Percentiles rank a stretch among this genome's conserved stretches.
These are phyloP conservation scores for Boletus tomentosulus DNA, from an alignment of 768 basidiomycete genomes.

Conservation along the genomic window DNA sequence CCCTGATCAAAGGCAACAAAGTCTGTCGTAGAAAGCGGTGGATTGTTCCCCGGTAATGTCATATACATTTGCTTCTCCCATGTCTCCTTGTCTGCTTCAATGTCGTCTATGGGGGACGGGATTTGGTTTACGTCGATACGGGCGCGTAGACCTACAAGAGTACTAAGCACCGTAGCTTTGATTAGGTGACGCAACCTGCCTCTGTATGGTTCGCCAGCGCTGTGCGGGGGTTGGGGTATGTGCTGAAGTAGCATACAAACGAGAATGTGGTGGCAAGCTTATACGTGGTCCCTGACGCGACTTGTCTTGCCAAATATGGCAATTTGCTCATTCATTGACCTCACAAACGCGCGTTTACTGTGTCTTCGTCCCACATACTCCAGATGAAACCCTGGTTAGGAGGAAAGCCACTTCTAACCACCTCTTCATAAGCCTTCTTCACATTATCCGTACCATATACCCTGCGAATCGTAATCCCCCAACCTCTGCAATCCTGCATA, in stretches of 20 bases:
- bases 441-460: slow-evolving; percentile 47
- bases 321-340: neutral
- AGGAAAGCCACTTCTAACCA: slow-evolving; percentile 44
- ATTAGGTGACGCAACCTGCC: slow-evolving; percentile 22
- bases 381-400: slow-evolving; percentile 58
- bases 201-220: slow-evolving; percentile 48
- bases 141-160: slow-evolving; percentile 59
- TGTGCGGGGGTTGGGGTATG: slow-evolving; percentile 60
- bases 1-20: slow-evolving; percentile 92
- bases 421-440: slow-evolving; percentile 43
- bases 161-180: slow-evolving; percentile 1
- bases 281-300: neutral
- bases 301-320: neutral
- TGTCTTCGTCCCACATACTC: slow-evolving; percentile 57
- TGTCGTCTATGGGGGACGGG: slow-evolving; percentile 82
- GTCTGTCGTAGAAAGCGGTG: slow-evolving; percentile 84
- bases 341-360: slow-evolving; percentile 12
- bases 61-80: slow-evolving; percentile 72
- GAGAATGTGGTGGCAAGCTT: neutral
- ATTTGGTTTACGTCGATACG: slow-evolving; percentile 86
- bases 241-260: slow-evolving; percentile 24
- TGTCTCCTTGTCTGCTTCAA: slow-evolving; percentile 72
- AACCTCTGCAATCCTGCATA: slow-evolving; percentile 50
- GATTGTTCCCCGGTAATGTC: slow-evolving; percentile 57
- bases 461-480: slow-evolving; percentile 50